Conservation (phyloP, 805 yeast species). For the Spathaspora sp. region DNA sequence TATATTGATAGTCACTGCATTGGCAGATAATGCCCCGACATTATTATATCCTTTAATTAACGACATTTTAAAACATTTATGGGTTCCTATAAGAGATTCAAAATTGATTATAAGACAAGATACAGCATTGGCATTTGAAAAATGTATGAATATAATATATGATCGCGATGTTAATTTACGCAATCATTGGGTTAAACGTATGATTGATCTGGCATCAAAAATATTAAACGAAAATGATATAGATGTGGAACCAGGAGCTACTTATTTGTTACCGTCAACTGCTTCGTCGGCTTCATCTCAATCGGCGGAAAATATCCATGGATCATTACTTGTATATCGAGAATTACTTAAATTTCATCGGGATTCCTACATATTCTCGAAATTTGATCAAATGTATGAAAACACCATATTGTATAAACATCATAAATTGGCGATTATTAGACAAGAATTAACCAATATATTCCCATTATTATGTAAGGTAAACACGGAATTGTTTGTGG, state of each 20-base stretch:
- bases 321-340: constrained; percentile 75
- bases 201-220: constrained; percentile 64
- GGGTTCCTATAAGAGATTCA: constrained; percentile 83
- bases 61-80: constrained; percentile 74
- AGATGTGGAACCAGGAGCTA: constrained; percentile 11
- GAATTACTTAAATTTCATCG: constrained; percentile 67
- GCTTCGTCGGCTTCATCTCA: constrained; percentile 15
- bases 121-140: constrained; percentile 75
- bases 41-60: constrained; percentile 73
- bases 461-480: constrained; percentile 81
- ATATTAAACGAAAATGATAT: constrained; percentile 43
- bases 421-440: constrained; percentile 67
- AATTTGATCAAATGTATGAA: constrained; percentile 74
- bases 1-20: constrained; percentile 71
- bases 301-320: constrained; percentile 73
- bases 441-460: constrained; percentile 81
- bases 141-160: constrained; percentile 74
- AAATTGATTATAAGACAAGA: constrained; percentile 74
- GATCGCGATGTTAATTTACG: constrained; percentile 71
- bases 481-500: constrained; percentile 71
- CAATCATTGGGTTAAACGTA: constrained; percentile 68
- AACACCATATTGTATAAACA: constrained; percentile 71
- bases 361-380: constrained; percentile 67
- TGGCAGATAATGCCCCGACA: constrained; percentile 86
- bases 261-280: constrained; percentile 15